A percentile compares a stretch with the other conserved stretches of the same genome.
Conservation (phyloP, 148 eudicot genomes). For the Polygonum aviculare region DNA sequence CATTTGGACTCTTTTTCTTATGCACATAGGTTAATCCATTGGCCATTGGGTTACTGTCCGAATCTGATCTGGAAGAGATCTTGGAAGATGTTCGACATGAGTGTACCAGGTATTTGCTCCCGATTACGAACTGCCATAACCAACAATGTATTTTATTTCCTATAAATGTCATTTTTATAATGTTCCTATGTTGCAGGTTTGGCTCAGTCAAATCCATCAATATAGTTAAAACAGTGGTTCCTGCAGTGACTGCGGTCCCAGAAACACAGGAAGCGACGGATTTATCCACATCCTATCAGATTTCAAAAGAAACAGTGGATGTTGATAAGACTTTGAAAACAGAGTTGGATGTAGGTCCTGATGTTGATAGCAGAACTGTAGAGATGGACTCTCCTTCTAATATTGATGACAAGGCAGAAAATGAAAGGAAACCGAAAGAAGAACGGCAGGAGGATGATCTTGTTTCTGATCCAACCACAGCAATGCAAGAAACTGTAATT, state of each 20-base stretch:
- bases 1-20: not conserved
- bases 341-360: slow-evolving; percentile 18
- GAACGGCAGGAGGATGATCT: not conserved
- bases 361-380: slow-evolving; percentile 14
- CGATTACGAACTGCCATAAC: not conserved
- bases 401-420: slow-evolving; percentile 23
- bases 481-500: not conserved
- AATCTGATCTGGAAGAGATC: slow-evolving; percentile 65
- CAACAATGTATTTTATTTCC: not conserved
- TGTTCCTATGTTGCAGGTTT: slow-evolving; percentile 44
- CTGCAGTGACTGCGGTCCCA: slow-evolving; percentile 4
- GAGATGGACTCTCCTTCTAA: slow-evolving; percentile 17
- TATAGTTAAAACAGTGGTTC: slow-evolving; percentile 29
- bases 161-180: not conserved
- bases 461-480: not conserved
- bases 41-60: slow-evolving; percentile 40
- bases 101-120: slow-evolving; percentile 60
- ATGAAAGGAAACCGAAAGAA: slow-evolving; percentile 9
- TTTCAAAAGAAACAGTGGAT: slow-evolving; percentile 16
- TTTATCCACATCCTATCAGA: slow-evolving; percentile 16
- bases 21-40: slow-evolving; percentile 44
- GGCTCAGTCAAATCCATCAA: slow-evolving; percentile 66
- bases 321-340: slow-evolving; percentile 10
- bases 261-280: slow-evolving; percentile 21
- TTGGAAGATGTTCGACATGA: slow-evolving; percentile 77